Evolutionary conservation across 2,329 filamentous ascomycete species (phyloP).

Genomic region (Scedosporium boydii): DNA sequence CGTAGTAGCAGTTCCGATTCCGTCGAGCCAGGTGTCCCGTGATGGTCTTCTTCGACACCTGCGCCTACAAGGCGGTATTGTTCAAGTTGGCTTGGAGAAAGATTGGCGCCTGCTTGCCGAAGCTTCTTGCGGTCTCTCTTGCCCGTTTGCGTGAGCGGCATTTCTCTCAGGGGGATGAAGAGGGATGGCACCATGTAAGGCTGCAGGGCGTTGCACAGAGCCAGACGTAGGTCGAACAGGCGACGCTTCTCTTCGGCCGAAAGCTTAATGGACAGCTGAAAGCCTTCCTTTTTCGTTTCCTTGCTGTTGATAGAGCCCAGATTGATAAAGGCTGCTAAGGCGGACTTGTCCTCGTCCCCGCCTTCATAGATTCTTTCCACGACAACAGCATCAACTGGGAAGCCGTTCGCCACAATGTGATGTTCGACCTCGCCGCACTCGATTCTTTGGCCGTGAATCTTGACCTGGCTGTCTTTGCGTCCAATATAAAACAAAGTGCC

Average conservation of each 20-base stretch:
- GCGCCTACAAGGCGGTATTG: background rate
- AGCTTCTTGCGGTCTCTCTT: conserved; percentile 13
- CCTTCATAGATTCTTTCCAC: conserved; percentile 14
- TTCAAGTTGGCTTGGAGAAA: background rate
- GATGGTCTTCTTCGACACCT: too few species aligned
- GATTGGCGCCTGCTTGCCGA: background rate
- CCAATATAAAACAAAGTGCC: conserved; percentile 32
- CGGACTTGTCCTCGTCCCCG: too few species aligned
- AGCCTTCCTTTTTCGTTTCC: too few species aligned
- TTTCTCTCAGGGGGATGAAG: conserved; percentile 8
- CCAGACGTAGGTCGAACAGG: too few species aligned
- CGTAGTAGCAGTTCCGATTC: too few species aligned
- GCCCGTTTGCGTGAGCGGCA: conserved; percentile 12
- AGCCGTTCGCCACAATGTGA: background rate
- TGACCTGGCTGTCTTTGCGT: conserved; percentile 45
- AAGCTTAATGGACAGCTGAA: too few species aligned
- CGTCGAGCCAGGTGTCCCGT: too few species aligned
- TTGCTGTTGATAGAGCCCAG: too few species aligned
- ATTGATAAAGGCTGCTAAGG: too few species aligned
- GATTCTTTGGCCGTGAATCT: conserved; percentile 44
- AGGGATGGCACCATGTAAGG: conserved; percentile 15
- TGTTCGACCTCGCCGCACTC: conserved; percentile 26
- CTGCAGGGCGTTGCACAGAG: conserved; percentile 8
- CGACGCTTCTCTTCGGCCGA: too few species aligned
- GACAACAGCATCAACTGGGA: conserved; percentile 25